Percentiles rank a stretch among this genome's conserved stretches.
Evolutionary conservation across 768 basidiomycete species (phyloP).

Genomic region (Neoboletus subvelutipes): DNA sequence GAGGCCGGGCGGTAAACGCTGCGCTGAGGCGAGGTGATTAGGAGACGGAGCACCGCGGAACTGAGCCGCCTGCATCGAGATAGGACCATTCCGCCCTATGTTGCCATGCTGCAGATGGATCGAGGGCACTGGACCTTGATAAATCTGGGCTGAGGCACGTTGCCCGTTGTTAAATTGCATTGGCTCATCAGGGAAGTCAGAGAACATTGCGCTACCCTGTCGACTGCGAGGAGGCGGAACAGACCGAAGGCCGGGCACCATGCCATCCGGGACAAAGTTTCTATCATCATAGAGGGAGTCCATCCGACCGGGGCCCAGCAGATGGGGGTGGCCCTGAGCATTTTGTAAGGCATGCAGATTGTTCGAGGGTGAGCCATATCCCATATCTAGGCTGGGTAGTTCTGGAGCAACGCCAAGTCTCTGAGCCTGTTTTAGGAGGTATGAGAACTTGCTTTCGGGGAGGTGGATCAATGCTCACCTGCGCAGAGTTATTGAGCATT

Average conservation of each 20-base stretch:
- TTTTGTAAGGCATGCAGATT: slow-evolving; percentile 42
- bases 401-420: slow-evolving; percentile 26
- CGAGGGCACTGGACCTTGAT: slow-evolving; percentile 46
- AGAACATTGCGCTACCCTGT: slow-evolving; percentile 51
- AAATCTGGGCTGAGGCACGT: slow-evolving; percentile 58
- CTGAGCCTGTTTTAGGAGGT: slow-evolving; percentile 25
- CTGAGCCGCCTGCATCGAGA: slow-evolving; percentile 58
- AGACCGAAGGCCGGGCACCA: slow-evolving; percentile 81
- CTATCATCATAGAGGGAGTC: slow-evolving; percentile 77
- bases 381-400: slow-evolving; percentile 22
- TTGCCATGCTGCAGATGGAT: slow-evolving; percentile 53
- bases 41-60: slow-evolving; percentile 75
- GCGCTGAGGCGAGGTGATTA: slow-evolving; percentile 46
- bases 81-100: slow-evolving; percentile 48
- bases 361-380: slow-evolving; percentile 23
- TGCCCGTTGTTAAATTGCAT: slow-evolving; percentile 60
- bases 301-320: slow-evolving; percentile 46
- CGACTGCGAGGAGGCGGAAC: slow-evolving; percentile 61
- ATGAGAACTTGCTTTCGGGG: slow-evolving; percentile 5
- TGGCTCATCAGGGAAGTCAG: slow-evolving; percentile 64
- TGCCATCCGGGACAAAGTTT: slow-evolving; percentile 77
- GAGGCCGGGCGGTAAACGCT: slow-evolving; percentile 75
- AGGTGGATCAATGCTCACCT: slow-evolving; percentile 45
- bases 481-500: slow-evolving; percentile 74
- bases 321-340: slow-evolving; percentile 41